Evolutionary conservation across 306 rosid genomes (phyloP).

Genomic region (Cicer bijugum): DNA sequence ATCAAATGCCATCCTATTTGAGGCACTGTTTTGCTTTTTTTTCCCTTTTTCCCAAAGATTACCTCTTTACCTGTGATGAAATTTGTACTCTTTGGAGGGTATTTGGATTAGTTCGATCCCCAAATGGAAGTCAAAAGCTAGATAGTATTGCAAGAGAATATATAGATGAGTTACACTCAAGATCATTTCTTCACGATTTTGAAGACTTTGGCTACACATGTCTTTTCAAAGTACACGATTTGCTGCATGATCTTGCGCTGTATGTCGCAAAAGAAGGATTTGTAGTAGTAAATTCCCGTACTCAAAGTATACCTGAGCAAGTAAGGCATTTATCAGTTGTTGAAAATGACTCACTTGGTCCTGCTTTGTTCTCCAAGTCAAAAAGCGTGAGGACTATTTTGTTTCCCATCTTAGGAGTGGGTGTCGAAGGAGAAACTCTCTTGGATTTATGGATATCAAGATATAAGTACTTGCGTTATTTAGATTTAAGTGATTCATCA

Average conservation of each 20-base stretch:
- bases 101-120: background rate
- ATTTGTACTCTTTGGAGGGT: background rate
- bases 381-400: background rate
- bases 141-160: background rate
- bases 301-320: background rate
- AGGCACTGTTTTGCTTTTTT: background rate
- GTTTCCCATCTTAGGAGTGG: background rate
- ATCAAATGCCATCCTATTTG: background rate
- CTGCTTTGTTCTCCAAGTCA: background rate
- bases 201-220: background rate
- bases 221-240: constrained; percentile 32
- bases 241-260: constrained; percentile 44
- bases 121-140: background rate
- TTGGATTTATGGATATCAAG: background rate
- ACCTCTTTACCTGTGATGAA: background rate
- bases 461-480: background rate
- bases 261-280: background rate
- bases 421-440: background rate
- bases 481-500: constrained; percentile 4
- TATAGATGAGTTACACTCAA: constrained; percentile 15
- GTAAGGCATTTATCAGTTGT: constrained; percentile 20
- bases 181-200: constrained; percentile 47
- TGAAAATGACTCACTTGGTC: background rate
- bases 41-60: background rate
- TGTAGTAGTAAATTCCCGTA: background rate